Evolutionary conservation across 306 rosid species (phyloP), one percentile per base, ranked within the genome.

Genomic region (Quercus engelmannii): DNA sequence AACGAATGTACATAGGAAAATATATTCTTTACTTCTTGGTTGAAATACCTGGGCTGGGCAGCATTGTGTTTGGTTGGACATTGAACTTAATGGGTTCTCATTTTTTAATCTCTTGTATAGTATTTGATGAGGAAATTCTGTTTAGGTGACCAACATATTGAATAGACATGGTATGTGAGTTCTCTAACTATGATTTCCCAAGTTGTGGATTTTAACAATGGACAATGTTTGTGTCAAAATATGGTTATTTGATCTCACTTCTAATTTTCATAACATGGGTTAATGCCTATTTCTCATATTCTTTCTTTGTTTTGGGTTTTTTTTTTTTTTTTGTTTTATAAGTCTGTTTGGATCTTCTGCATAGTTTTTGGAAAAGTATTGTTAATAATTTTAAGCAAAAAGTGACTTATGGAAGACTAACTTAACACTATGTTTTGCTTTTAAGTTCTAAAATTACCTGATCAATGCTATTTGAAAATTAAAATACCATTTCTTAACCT

Each of bases 11-110:
- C 56, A 55, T 41, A 17, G 19, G 75, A 59, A 35, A 30, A 30
- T 69, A 18, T 73, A 23, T 23, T 55, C 78, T 62, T 74, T 61
- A 0, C 23, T 35, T 75, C 26, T 43, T 26, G 11, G 57, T 46
- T 73, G 59, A 9, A 55, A 55, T 3, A 19, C 20, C 59, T 49
- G 12, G 19, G 31, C 67, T 30, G 2, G 41, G 30, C 9, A 41
- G 74, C 71, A 67, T 71, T 83, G 56, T 12, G 9, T 26, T 17
- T 52, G n/a, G 56, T 30, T 74, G 68, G 51, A 82, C 74, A 59
- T 55, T 20, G 80, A 18, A 12, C 21, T 10, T 18, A 38, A 4
- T 68, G 61, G 21, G 75, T 14, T 67, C 73, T 56, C 26, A 9
- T n/a, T 56, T n/a, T 56, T 56, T 8, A n/a, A 56, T 56, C 21